Evolutionary conservation across 2,329 filamentous ascomycete genomes (phyloP).

Genomic region (Apiospora arundinis): DNA sequence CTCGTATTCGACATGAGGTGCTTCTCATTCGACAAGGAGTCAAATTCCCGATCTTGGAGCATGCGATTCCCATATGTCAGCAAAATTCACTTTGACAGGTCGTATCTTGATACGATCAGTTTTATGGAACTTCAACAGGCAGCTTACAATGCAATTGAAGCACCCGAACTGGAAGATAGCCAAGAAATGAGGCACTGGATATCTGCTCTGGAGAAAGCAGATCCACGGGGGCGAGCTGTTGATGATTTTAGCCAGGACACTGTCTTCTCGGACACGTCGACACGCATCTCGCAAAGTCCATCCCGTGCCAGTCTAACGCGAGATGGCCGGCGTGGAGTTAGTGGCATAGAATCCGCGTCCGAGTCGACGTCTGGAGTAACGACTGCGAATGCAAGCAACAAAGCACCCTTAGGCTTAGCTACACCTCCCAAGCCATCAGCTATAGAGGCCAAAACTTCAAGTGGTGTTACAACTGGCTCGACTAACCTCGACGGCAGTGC

Average conservation of each 20-base stretch:
- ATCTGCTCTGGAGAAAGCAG: conserved; percentile 61
- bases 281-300: not conserved
- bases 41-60: conserved; percentile 73
- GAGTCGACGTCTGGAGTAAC: not conserved
- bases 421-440: not conserved
- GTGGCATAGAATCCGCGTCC: fast-evolving
- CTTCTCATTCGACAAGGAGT: conserved; percentile 77
- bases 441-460: not conserved
- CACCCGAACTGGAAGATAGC: conserved; percentile 58
- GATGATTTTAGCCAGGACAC: conserved; percentile 40
- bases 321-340: not conserved
- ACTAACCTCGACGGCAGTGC: not conserved
- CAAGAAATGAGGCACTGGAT: conserved; percentile 69
- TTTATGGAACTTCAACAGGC: conserved; percentile 74
- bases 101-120: conserved; percentile 70
- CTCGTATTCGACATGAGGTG: conserved; percentile 82
- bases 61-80: conserved; percentile 78
- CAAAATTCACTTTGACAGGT: conserved; percentile 80
- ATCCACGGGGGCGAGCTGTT: conserved; percentile 50
- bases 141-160: conserved; percentile 62
- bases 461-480: not conserved
- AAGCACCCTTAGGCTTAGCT: not conserved
- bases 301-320: not conserved
- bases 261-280: not conserved
- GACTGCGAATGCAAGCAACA: no score